Base-by-base conservation (phyloP, 345 rosid species). In the Hibiscus syriacus region DNA sequence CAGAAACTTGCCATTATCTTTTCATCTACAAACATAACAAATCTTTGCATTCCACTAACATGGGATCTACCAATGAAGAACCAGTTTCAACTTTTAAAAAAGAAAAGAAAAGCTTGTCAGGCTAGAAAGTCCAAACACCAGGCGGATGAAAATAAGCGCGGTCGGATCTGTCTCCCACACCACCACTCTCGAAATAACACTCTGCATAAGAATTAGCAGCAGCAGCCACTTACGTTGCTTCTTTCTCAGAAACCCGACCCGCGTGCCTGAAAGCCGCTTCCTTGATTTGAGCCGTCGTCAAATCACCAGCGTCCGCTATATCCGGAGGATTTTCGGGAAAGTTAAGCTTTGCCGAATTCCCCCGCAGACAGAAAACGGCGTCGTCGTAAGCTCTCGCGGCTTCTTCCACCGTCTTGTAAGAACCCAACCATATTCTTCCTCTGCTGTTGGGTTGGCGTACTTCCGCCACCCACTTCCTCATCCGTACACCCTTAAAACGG, bases 401-500 rank as follows among this genome's bases (percentile, higher is more conserved):
- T 52, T 83, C 91, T 61, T 81, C 85, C 0, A 84, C 80, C 5
- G 88, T 81, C 20, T 64, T 72, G 72, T 86, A 86, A 1, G 91
- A 81, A 2, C 89, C 91, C 59, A 88, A 70, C 89, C 95, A 88
- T 39, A 88, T 83, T 50, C 89, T 74, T 8, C 77, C 76, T 29
- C 84, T 64, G 64, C 84, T 81, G 56, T 80, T 80, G 1, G 88
- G 91, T 55, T 79, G 85, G 27, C 91, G 77, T 23, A 86, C 76
- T 68, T 88, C 91, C 13, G 91, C 89, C 13, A 86, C 91, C 95
- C 95, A 88, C 62, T 88, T 86, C 66, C 95, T 76, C 82, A 83
- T 83, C 84, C 95, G 79, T 68, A 82, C 84, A 10, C 91, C 88
- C 74, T 72, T 84, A 70, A 66, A 84, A 7, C 81, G 73, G 39